Evolutionary conservation across 129 eudicot genomes (phyloP).

Genomic region (Lactuca sativa): DNA sequence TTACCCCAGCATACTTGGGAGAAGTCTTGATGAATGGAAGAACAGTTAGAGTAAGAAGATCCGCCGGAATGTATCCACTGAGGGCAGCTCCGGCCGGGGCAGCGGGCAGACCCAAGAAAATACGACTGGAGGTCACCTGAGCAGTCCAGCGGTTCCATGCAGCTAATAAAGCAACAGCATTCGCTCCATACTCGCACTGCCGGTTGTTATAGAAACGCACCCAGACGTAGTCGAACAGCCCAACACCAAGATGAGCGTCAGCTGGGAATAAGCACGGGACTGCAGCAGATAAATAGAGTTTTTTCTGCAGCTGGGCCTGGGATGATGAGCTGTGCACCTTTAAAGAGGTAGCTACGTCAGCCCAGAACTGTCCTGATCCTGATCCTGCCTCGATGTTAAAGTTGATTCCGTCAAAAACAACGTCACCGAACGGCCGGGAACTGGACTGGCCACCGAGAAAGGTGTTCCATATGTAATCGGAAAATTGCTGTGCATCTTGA

Average conservation of each 20-base stretch:
- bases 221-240: conserved; percentile 70
- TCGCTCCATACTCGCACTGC: conserved; percentile 42
- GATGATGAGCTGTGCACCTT: conserved; percentile 20
- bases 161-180: conserved; percentile 40
- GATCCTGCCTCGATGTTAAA: conserved; percentile 46
- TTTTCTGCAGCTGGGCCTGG: conserved; percentile 13
- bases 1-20: conserved; percentile 65
- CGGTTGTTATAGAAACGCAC: conserved; percentile 68
- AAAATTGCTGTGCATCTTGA: too few relatives aligned
- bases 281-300: conserved; percentile 65
- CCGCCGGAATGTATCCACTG: conserved; percentile 61
- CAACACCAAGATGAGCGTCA: conserved; percentile 27
- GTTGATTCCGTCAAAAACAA: conserved; percentile 66
- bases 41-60: conserved; percentile 46
- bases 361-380: conserved; percentile 40
- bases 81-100: conserved; percentile 39
- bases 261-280: conserved; percentile 67
- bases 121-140: conserved; percentile 27
- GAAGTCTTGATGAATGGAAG: conserved; percentile 59
- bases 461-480: too few relatives aligned
- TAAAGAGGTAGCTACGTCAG: conserved; percentile 47
- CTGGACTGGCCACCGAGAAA: too few relatives aligned
- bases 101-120: conserved; percentile 75
- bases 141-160: conserved; percentile 60
- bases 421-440: conserved; percentile 55